Evolutionary conservation across 495 filamentous ascomycete genomes (phyloP).

Genomic region (Hyaloscypha finlandica): DNA sequence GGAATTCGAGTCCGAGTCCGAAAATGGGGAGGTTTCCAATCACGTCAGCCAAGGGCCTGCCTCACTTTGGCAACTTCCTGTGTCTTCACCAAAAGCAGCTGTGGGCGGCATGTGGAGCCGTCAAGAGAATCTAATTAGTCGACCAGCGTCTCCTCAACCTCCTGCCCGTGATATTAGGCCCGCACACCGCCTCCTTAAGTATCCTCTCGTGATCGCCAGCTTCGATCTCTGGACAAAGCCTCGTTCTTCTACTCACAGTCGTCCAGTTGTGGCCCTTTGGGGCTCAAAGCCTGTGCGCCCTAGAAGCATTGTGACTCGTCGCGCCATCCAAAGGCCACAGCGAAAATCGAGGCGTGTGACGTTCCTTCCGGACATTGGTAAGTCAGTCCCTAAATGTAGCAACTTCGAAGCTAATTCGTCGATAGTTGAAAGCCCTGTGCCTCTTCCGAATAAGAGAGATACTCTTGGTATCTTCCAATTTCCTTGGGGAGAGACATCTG

Average conservation of each 20-base stretch:
- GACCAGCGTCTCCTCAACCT: constrained; percentile 38
- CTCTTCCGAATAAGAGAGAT: constrained; percentile 50
- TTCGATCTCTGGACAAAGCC: constrained; percentile 34
- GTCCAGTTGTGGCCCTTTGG: constrained; percentile 32
- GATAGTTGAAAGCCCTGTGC: constrained; percentile 51
- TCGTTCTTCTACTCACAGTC: constrained; percentile 24
- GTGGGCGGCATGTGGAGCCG: constrained; percentile 40
- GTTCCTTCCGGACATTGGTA: constrained; percentile 53
- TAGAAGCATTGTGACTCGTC: constrained; percentile 24
- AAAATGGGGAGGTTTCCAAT: constrained; percentile 1
- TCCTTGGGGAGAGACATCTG: constrained; percentile 58
- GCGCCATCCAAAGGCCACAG: constrained; percentile 37
- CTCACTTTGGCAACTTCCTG: constrained; percentile 26
- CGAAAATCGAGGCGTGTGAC: constrained; percentile 53
- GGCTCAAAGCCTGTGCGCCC: constrained; percentile 32
- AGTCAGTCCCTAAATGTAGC: neutral
- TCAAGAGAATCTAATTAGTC: constrained; percentile 8
- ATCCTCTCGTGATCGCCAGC: constrained; percentile 24
- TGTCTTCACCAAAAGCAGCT: constrained; percentile 20
- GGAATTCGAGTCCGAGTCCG: constrained; percentile 27
- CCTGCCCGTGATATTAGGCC: constrained; percentile 38
- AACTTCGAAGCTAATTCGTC: constrained; percentile 7
- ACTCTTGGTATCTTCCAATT: constrained; percentile 59
- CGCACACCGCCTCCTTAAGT: constrained; percentile 18
- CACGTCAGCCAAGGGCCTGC: neutral